Conservation (phyloP, 257 asterid species). For the Solanum verrucosum region DNA sequence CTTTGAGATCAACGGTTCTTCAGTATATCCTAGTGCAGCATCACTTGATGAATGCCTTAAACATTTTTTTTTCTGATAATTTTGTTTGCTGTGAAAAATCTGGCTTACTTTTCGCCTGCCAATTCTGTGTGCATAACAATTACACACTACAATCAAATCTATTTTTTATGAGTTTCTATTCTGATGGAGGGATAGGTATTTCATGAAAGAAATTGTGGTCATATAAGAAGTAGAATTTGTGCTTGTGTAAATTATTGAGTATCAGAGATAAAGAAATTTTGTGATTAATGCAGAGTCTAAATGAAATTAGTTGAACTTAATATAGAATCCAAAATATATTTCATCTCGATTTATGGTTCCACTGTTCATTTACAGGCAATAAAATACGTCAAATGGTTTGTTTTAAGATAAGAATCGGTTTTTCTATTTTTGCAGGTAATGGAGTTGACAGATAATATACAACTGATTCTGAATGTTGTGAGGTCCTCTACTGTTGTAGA, state of each 20-base stretch:
- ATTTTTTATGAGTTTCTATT: background rate
- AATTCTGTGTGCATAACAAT: background rate
- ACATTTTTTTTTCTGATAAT: background rate
- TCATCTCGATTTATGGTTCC: background rate
- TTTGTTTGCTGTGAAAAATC: background rate
- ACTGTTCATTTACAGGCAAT: background rate
- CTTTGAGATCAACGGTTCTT: background rate
- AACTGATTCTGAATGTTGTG: conserved; percentile 41
- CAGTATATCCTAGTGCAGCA: background rate
- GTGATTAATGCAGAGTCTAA: background rate
- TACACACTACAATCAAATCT: background rate
- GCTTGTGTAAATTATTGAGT: background rate
- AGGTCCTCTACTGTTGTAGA: conserved; percentile 52
- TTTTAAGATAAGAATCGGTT: background rate
- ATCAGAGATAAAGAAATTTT: background rate
- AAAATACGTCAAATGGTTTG: background rate
- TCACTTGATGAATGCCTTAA: background rate
- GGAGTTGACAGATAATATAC: conserved; percentile 56
- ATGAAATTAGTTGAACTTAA: background rate
- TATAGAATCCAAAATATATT: background rate
- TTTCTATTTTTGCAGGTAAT: conserved; percentile 26
- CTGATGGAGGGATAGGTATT: background rate
- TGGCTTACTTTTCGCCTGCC: background rate
- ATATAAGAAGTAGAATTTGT: background rate
- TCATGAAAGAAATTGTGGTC: background rate